Percentiles rank a stretch among this genome's conserved stretches.
These are phyloP conservation scores for Talaromyces trachyspermus DNA, from an alignment of 495 filamentous ascomycete species.

Conservation along the genomic window DNA sequence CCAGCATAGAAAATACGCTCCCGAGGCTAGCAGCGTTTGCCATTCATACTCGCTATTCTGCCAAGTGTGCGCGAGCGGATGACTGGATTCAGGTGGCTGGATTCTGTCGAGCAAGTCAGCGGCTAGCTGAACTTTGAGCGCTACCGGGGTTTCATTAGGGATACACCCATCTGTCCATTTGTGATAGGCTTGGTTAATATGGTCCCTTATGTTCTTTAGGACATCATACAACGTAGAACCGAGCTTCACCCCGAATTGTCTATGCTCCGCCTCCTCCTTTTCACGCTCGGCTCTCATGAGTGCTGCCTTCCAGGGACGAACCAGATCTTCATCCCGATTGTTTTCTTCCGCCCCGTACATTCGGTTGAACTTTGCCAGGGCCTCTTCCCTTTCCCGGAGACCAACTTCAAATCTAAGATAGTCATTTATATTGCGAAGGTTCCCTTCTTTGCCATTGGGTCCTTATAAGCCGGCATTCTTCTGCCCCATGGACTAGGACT, in stretches of 20 bases:
- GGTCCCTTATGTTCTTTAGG: constrained; percentile 15
- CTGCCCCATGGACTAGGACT: constrained; percentile 26
- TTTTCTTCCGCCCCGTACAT: constrained; percentile 23
- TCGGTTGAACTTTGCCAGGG: constrained; percentile 39
- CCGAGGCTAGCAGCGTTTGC: constrained; percentile 52
- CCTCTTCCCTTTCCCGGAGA: constrained; percentile 39
- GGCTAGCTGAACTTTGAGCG: constrained; percentile 12
- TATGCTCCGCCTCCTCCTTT: constrained; percentile 14
- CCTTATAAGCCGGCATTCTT: constrained; percentile 32
- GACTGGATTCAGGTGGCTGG: constrained; percentile 20
- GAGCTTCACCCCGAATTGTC: too few relatives aligned
- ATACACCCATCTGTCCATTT: constrained; percentile 16
- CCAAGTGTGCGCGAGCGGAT: constrained; percentile 36
- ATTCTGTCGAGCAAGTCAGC: constrained; percentile 18
- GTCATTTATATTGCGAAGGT: constrained; percentile 57
- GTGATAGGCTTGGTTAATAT: constrained; percentile 12
- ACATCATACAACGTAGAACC: constrained; percentile 18
- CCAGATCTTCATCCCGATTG: constrained; percentile 43
- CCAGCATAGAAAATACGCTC: constrained; percentile 42
- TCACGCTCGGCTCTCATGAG: constrained; percentile 3
- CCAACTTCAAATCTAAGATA: constrained; percentile 61
- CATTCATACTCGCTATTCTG: constrained; percentile 32
- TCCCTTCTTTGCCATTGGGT: constrained; percentile 24
- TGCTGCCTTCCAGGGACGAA: constrained; percentile 32
- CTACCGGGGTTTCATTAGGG: constrained; percentile 3